Conservation (phyloP, 768 basidiomycete genomes). For the Basidioascus undulatus region DNA sequence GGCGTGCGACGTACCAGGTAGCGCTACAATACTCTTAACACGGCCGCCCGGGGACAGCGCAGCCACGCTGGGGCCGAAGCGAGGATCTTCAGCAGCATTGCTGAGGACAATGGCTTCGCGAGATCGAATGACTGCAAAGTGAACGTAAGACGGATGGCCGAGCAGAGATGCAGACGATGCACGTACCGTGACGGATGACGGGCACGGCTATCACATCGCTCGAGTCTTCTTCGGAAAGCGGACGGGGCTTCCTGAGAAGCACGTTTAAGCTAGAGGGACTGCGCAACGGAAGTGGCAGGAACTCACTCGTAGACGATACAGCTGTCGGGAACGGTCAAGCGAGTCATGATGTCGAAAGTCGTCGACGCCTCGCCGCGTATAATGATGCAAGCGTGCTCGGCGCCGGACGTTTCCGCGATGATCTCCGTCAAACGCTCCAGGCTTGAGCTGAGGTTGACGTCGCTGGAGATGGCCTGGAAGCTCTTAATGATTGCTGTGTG, state of each 20-base stretch:
- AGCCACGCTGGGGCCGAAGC: too few species aligned
- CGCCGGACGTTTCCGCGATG: conserved; percentile 33
- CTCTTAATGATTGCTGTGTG: too few species aligned
- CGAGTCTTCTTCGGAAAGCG: neutral
- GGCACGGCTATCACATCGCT: neutral
- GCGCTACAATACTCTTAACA: too few species aligned
- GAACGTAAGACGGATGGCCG: neutral
- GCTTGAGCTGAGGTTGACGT: conserved; percentile 43
- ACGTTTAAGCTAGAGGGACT: conserved; percentile 1
- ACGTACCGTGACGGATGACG: neutral
- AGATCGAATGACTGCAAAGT: conserved; percentile 12
- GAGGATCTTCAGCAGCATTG: conserved; percentile 37
- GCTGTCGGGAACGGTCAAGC: conserved; percentile 31
- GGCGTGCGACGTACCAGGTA: conserved; percentile 38
- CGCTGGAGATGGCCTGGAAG: conserved; percentile 40
- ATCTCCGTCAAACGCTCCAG: conserved; percentile 33
- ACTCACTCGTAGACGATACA: conserved; percentile 48
- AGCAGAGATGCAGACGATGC: neutral
- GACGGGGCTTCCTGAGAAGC: neutral
- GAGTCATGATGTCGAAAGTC: conserved; percentile 46
- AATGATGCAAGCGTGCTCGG: conserved; percentile 41
- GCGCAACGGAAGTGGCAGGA: neutral
- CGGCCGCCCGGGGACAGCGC: too few species aligned
- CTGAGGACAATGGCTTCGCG: conserved; percentile 37
- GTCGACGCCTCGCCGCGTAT: conserved; percentile 46